phyloP scores from a whole-genome alignment of 2,329 filamentous ascomycete genomes.

The Lachnellula occidentalis region DNA sequence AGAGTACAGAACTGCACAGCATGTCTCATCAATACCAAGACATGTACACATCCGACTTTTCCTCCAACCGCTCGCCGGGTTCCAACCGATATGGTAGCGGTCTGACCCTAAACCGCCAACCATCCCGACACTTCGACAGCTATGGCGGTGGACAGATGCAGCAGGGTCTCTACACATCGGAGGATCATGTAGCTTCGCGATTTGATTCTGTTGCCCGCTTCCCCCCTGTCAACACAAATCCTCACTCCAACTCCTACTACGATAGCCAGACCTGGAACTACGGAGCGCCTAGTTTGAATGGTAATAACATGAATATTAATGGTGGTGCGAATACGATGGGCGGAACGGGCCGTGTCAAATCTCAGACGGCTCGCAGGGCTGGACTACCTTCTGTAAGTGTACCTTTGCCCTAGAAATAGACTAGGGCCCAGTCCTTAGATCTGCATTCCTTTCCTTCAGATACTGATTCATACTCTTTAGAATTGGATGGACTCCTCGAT shows the following conservation, averaged over 20 bases:
- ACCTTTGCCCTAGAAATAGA: no score
- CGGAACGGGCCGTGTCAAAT: constrained; percentile 52
- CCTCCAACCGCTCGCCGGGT: constrained; percentile 66
- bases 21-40: constrained; percentile 55
- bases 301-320: constrained; percentile 57
- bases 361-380: constrained; percentile 44
- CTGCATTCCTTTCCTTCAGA: constrained; percentile 6
- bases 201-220: constrained; percentile 42
- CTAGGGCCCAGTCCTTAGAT: no score
- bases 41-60: constrained; percentile 71
- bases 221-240: constrained; percentile 20
- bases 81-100: constrained; percentile 61
- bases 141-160: constrained; percentile 41
- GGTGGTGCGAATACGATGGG: constrained; percentile 61
- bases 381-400: constrained; percentile 69
- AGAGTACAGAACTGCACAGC: constrained; percentile 13
- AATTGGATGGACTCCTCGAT: constrained; percentile 58
- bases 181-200: constrained; percentile 50
- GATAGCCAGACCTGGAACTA: constrained; percentile 81
- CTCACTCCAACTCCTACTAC: constrained; percentile 57
- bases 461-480: constrained; percentile 35
- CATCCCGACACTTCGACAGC: constrained; percentile 73
- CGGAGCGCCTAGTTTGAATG: constrained; percentile 43
- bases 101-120: constrained; percentile 62
- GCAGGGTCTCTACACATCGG: constrained; percentile 64